Evolutionary conservation across 805 yeast genomes (phyloP).

Genomic region (Schwanniomyces sp.): DNA sequence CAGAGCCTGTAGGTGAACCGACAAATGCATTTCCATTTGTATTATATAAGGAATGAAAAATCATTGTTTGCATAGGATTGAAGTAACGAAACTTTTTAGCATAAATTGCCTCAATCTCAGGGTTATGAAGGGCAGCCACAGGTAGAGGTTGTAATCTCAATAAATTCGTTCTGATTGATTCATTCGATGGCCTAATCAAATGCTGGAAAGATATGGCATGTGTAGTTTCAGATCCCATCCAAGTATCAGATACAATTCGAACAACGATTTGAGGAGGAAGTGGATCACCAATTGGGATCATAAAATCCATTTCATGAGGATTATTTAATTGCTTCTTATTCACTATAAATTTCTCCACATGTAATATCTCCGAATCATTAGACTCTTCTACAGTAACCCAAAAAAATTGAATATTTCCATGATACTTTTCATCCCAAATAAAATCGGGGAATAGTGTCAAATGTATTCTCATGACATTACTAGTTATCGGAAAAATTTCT

Average conservation of each 20-base stretch:
- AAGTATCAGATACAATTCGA: slow-evolving; percentile 75
- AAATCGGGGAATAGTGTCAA: slow-evolving; percentile 72
- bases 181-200: slow-evolving; percentile 83
- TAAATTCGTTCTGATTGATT: slow-evolving; percentile 79
- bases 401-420: slow-evolving; percentile 82
- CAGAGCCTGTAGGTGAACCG: slow-evolving; percentile 99
- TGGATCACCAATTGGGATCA: slow-evolving; percentile 88
- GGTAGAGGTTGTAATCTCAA: slow-evolving; percentile 86
- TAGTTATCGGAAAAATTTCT: slow-evolving; percentile 86
- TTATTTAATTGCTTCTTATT: slow-evolving; percentile 53
- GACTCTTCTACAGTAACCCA: slow-evolving; percentile 94
- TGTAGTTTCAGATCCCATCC: slow-evolving; percentile 83
- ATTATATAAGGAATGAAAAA: slow-evolving; percentile 85
- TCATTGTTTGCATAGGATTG: slow-evolving; percentile 99
- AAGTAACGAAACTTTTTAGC: slow-evolving; percentile 71
- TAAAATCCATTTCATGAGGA: slow-evolving; percentile 78
- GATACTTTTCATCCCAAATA: slow-evolving; percentile 77
- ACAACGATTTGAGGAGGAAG: slow-evolving; percentile 86
- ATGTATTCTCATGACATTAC: slow-evolving; percentile 81
- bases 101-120: slow-evolving; percentile 68
- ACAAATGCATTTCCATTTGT: slow-evolving; percentile 77
- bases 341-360: slow-evolving; percentile 77
- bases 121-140: slow-evolving; percentile 70
- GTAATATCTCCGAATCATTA: slow-evolving; percentile 68
- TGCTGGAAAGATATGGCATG: slow-evolving; percentile 87